Evolutionary conservation across 306 rosid genomes (phyloP), one percentile per base, ranked within the genome.

Genomic region (Betula pendula): DNA sequence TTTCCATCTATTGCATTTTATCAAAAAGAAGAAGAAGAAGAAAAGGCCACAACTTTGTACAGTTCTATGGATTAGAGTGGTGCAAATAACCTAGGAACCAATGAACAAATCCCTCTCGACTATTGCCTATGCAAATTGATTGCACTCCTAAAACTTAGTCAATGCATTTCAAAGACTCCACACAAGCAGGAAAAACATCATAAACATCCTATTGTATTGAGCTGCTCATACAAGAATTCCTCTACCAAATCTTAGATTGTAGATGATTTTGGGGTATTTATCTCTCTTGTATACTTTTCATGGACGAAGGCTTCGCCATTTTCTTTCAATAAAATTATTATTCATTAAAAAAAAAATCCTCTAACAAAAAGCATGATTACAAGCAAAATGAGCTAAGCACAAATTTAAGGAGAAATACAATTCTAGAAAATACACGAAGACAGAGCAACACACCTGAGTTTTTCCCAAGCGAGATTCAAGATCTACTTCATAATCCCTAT

Each of bases 401-500:
- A 56, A 50, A 13, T 48, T 31, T 22, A 6, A 25, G 16, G 0
- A 20, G 60, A 70, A 47, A 45, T 3, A 25, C 9, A 40, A 20
- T 14, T 59, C 59, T 12, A 69, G 15, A 25, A 35, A 55, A 20
- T 1, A 35, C 2, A 15, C 6, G 13, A 20, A 50, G 56, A 73
- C 14, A 22, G 7, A 71, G 31, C 20, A 33, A 55, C 72, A 53
- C 59, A 91, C 97, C 90, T 96, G 98, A 70, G 99, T 96, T 81
- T 96, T 96, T 42, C 99, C 99, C 85, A 92, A 86, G 80, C 94
- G 91, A 38, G 99, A 96, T 72, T 92, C 89, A 6, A 96, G 99
- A 90, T 96, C 94, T 10, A 96, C 99, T 84, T 91, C 98, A 77
- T 86, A 96, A 87, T 96, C 99, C 81, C 99, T 87, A 71, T 93